Evolutionary conservation across 1,139 yeast species (phyloP).

Genomic region (Sugiyamaella xylanicola): DNA sequence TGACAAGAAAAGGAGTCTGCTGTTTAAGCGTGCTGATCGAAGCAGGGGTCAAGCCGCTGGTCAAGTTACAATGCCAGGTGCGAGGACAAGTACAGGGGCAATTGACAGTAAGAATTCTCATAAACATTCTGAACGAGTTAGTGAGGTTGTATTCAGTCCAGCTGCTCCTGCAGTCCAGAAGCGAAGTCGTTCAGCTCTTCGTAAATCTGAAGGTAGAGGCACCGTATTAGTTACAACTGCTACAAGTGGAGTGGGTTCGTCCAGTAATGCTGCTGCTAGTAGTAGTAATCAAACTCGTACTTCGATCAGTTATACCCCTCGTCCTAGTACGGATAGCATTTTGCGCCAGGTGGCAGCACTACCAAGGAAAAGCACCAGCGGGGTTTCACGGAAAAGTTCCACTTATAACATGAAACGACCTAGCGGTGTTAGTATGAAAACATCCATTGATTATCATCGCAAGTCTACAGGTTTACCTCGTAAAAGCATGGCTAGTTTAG

Average conservation of each 20-base stretch:
- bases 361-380: slow-evolving; percentile 38
- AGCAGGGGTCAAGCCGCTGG: background rate
- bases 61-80: too few species aligned
- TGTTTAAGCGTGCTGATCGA: slow-evolving; percentile 17
- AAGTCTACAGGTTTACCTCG: slow-evolving; percentile 35
- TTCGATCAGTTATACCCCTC: slow-evolving; percentile 21
- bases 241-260: slow-evolving; percentile 14
- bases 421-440: slow-evolving; percentile 1
- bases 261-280: background rate
- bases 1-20: background rate
- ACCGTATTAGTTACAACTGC: slow-evolving; percentile 1
- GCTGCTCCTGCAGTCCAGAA: slow-evolving; percentile 3
- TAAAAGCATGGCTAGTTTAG: slow-evolving; percentile 54
- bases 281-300: slow-evolving; percentile 12
- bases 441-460: slow-evolving; percentile 4
- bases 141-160: slow-evolving; percentile 4
- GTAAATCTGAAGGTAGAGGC: background rate
- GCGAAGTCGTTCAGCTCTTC: slow-evolving; percentile 4
- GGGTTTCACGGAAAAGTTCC: slow-evolving; percentile 19
- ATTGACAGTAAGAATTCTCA: background rate
- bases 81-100: too few species aligned
- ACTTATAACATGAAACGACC: background rate
- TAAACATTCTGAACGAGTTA: slow-evolving; percentile 4
- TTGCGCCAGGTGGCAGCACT: slow-evolving; percentile 41
- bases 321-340: slow-evolving; percentile 38